Evolutionary conservation across 768 basidiomycete genomes (phyloP).

Genomic region (Trametes elegans): DNA sequence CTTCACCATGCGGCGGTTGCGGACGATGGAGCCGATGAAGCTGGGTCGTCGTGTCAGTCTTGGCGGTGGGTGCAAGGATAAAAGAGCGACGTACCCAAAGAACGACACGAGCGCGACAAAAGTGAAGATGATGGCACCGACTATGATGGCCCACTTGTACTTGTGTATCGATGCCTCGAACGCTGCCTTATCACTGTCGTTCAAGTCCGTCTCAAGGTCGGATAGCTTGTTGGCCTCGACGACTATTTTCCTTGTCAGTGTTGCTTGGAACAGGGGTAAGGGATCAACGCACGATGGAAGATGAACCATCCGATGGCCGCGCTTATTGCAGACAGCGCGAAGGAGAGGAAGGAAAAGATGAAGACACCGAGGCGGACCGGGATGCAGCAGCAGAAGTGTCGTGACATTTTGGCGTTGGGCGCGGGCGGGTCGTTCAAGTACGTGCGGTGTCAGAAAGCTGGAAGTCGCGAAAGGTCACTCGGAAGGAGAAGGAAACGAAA

Average conservation of each 20-base stretch:
- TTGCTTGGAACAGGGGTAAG: too few relatives aligned
- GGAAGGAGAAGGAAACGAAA: constrained; percentile 4
- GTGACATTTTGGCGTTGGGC: constrained; percentile 20
- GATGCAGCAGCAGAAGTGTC: constrained; percentile 32
- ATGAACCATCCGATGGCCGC: constrained; percentile 18
- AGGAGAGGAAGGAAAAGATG: constrained; percentile 28
- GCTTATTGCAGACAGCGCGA: constrained; percentile 6
- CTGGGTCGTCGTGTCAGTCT: constrained; percentile 3
- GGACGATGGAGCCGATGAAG: constrained; percentile 28
- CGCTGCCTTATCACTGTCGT: not conserved
- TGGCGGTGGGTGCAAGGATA: not conserved
- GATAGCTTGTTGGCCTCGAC: constrained; percentile 12
- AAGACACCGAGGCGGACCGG: constrained; percentile 30
- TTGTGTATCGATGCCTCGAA: constrained; percentile 6
- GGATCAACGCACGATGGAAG: constrained; percentile 21
- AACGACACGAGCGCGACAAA: constrained; percentile 26
- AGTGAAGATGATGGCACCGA: constrained; percentile 23
- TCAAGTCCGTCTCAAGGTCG: not conserved
- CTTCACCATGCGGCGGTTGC: constrained; percentile 30
- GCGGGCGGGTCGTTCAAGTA: not conserved
- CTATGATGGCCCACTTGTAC: constrained; percentile 20
- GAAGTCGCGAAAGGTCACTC: constrained; percentile 7
- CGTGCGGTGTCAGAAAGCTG: not conserved
- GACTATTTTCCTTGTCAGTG: too few relatives aligned
- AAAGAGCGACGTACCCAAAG: constrained; percentile 24